These are phyloP conservation scores for Yamadazyma ubonensis DNA, from an alignment of 805 yeast species.

Conservation along the genomic window DNA sequence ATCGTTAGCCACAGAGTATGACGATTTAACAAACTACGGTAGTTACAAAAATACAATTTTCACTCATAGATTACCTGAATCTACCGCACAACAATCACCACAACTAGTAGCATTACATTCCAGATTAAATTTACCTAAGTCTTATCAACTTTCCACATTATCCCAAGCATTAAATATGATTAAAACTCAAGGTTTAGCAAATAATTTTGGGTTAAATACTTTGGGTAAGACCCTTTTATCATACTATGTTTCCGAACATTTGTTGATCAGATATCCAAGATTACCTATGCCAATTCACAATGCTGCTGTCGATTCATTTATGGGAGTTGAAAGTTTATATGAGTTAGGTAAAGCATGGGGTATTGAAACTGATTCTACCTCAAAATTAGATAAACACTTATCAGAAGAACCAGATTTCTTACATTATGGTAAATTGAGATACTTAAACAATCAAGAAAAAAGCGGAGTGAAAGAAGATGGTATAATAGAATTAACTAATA, in stretches of 20 bases:
- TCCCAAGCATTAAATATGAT: constrained; percentile 77
- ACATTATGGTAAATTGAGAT: constrained; percentile 70
- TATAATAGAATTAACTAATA: constrained; percentile 38
- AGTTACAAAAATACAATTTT: constrained; percentile 40
- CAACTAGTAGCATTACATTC: constrained; percentile 76
- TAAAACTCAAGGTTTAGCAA: constrained; percentile 48
- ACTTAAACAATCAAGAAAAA: constrained; percentile 29
- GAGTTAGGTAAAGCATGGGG: constrained; percentile 84
- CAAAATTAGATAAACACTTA: constrained; percentile 64
- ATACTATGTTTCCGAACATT: constrained; percentile 71
- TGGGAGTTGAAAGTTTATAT: constrained; percentile 64
- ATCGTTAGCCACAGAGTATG: constrained; percentile 31
- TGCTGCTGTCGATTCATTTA: constrained; percentile 72
- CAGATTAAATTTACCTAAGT: constrained; percentile 63
- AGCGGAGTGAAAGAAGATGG: constrained; percentile 47
- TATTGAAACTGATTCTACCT: constrained; percentile 68
- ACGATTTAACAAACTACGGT: constrained; percentile 36
- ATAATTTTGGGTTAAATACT: constrained; percentile 76
- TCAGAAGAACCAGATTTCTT: constrained; percentile 66
- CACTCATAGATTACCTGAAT: constrained; percentile 47
- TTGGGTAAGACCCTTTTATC: constrained; percentile 79
- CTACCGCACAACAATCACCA: constrained; percentile 58
- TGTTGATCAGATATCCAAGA: constrained; percentile 81
- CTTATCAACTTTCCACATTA: constrained; percentile 61
- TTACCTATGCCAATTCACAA: constrained; percentile 77